Base-by-base conservation (phyloP, 306 rosid genomes). In the Vigna unguiculata region DNA sequence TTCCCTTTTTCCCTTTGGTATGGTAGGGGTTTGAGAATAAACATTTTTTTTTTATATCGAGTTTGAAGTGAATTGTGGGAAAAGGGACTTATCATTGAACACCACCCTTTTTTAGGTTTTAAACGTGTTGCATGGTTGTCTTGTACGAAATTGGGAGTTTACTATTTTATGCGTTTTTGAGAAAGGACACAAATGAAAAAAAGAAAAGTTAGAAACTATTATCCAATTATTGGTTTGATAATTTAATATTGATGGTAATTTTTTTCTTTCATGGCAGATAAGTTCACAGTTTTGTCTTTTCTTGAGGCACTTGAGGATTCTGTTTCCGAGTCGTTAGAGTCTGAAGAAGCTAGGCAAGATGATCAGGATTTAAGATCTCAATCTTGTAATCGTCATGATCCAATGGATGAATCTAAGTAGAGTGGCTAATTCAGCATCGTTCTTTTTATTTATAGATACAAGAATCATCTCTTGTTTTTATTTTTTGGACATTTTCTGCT, bases 271-370 rank as follows among this genome's bases (percentile, higher is more conserved):
- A 53, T 80, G 81, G 83, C 97, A 92, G 97, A 91, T 74, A 94
- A 92, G 79, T 90, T 90, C 76, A 92, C 98, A 1, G 98, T 92
- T 55, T 73, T 92, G 85, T 94, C 97, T 6, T 94, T 94, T 78
- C 94, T 94, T 7, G 97, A 94, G 87, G 98, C 96, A 40, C 96
- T 94, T 3, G 97, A 94, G 80, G 98, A 94, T 86, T 85, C 97
- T 19, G 96, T 94, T 79, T 72, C 92, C 0, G 81, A 69, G 49
- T 73, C 80, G 28, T 9, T 78, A 38, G 86, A 64, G 60, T 32
- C 91, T 1, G 92, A 82, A 75, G 91, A 82, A 70, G 51, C 84
- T 16, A 89, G 86, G 84, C 93, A 87, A 82, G 97, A 87, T 71
- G 90, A 84, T 70, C 86, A 80, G 79, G 91, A 86, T 75, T 84